Evolutionary conservation across 495 filamentous ascomycete species (phyloP).

Genomic region (Neurospora pannonica): DNA sequence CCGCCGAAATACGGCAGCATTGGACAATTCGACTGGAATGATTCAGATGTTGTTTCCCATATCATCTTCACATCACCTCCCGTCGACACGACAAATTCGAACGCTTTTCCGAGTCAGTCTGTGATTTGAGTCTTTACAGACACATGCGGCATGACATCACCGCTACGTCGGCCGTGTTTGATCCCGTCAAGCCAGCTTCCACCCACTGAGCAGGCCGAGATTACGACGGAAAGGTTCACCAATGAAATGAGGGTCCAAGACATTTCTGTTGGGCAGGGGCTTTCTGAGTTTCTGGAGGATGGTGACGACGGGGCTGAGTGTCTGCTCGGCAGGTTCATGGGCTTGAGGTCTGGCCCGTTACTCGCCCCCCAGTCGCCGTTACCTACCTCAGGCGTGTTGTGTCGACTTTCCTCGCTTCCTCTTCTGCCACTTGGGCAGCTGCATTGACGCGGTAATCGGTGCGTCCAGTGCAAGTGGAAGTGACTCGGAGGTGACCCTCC

Average conservation of each 20-base stretch:
- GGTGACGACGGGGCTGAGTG: not conserved
- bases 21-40: not conserved
- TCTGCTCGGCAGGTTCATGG: not conserved
- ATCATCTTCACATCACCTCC: not conserved
- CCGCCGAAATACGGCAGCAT: not conserved
- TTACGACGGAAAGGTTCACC: not conserved
- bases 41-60: not conserved
- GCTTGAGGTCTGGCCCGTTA: not conserved
- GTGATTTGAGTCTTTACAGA: not conserved
- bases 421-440: not conserved
- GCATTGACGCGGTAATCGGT: not conserved
- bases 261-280: not conserved
- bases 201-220: not conserved
- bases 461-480: not conserved
- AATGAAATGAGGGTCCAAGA: not conserved
- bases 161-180: not conserved
- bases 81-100: not conserved
- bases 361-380: not conserved
- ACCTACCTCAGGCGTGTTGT: not conserved
- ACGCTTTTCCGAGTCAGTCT: not conserved
- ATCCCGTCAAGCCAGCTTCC: not conserved
- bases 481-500: not conserved
- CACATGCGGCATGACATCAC: not conserved
- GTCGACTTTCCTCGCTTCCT: not conserved
- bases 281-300: not conserved